phyloP scores from a whole-genome alignment of 805 yeast species.

The Candida boidinii region DNA sequence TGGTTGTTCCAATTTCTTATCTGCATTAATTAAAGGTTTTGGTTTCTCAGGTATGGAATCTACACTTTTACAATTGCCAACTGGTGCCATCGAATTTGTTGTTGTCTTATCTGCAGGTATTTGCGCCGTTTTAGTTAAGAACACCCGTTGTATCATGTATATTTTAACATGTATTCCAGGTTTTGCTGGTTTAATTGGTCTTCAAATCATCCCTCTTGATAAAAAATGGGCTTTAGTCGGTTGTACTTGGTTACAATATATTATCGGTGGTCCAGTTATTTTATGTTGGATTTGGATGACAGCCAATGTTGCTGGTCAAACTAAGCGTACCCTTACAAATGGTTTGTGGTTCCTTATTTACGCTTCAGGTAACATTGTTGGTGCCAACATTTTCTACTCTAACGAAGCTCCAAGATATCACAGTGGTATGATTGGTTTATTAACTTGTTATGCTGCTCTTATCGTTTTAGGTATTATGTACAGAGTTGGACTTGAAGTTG shows the following conservation, averaged over 20 bases:
- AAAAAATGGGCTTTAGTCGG: conserved; percentile 13
- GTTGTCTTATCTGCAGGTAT: conserved; percentile 9
- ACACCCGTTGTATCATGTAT: conserved; percentile 25
- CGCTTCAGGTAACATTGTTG: conserved; percentile 49
- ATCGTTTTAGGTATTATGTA: conserved; percentile 24
- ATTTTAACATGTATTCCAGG: conserved; percentile 55
- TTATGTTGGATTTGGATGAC: conserved; percentile 10
- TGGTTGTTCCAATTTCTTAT: conserved; percentile 42
- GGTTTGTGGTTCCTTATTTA: conserved; percentile 50
- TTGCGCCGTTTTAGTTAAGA: conserved; percentile 9
- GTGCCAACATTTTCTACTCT: conserved; percentile 54
- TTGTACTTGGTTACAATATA: conserved; percentile 10
- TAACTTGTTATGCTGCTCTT: too few relatives aligned
- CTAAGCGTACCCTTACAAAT: conserved; percentile 44
- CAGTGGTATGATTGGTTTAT: conserved; percentile 43
- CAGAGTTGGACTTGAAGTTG: conserved; percentile 34
- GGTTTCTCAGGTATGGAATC: conserved; percentile 18
- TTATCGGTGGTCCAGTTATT: conserved; percentile 13
- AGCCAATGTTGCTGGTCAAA: conserved; percentile 54
- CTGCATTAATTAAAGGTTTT: conserved; percentile 34
- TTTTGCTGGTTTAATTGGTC: conserved; percentile 27
- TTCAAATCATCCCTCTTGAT: conserved; percentile 11
- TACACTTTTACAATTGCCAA: conserved; percentile 24
- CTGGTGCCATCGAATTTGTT: conserved; percentile 24
- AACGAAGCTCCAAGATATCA: conserved; percentile 42